phyloP scores from a whole-genome alignment of 2,329 filamentous ascomycete species.

The Exophiala dermatitidis region DNA sequence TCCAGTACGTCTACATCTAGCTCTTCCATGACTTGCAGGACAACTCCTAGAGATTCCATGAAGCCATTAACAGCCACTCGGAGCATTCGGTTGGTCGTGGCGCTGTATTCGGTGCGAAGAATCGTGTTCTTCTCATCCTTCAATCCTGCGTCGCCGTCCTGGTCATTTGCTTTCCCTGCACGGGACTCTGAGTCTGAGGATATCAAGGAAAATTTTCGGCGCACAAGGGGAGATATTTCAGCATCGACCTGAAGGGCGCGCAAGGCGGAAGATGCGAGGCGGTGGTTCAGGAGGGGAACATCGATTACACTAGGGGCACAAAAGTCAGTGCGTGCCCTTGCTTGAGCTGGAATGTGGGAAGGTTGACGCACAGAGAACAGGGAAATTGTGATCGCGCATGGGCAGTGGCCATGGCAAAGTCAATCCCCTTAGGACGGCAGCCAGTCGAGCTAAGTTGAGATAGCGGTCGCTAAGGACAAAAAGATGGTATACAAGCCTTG shows the following conservation, averaged over 20 bases:
- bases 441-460: background rate
- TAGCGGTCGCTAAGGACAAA: background rate
- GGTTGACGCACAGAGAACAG: constrained; percentile 33
- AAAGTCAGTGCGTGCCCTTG: constrained; percentile 1
- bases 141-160: constrained; percentile 24
- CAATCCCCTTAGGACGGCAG: too few species aligned
- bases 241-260: constrained; percentile 74
- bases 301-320: constrained; percentile 55
- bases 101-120: constrained; percentile 69
- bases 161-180: constrained; percentile 6
- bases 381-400: constrained; percentile 34
- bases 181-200: constrained; percentile 14
- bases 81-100: constrained; percentile 92
- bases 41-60: constrained; percentile 79
- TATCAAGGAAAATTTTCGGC: constrained; percentile 58
- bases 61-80: constrained; percentile 94
- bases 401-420: constrained; percentile 15
- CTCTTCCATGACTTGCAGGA: constrained; percentile 84
- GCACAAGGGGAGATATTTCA: constrained; percentile 80
- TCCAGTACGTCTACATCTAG: constrained; percentile 76
- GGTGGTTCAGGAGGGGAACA: constrained; percentile 72
- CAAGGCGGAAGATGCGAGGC: constrained; percentile 69
- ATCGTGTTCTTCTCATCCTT: constrained; percentile 43
- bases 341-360: background rate
- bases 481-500: background rate